Base-by-base conservation (phyloP, 768 basidiomycete genomes). In the Boletus insuetus region DNA sequence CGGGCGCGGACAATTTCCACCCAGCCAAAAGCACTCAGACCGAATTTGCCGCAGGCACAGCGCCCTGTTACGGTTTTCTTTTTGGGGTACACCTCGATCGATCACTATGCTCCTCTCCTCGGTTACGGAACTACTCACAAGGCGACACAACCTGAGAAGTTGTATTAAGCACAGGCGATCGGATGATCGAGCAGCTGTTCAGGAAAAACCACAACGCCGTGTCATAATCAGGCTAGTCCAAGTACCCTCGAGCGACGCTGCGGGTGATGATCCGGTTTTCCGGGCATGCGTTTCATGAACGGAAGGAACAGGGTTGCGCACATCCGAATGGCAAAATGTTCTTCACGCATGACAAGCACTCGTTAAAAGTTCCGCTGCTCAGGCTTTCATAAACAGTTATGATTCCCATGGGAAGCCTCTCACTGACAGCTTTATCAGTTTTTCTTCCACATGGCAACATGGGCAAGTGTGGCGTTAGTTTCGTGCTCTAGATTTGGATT, bases 401-500 rank as follows among this genome's bases (percentile, higher is more conserved):
- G 17, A 41, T 39, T 54, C 40, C 50, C 16, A 37, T 24, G n/a
- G 14, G 17, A 39, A 17, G 6, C 20, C 11, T 42, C 39, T 44
- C 43, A 10, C 20, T 46, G 49, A 38, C 55, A 50, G 41, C 40
- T 58, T 55, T 45, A 29, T 31, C 42, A 26, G 52, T 53, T 53
- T 58, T 51, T 40, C 59, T 49, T 29, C 10, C 13, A 29, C 17
- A 34, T 49, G 47, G 37, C 6, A 32, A 54, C 52, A 35, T 41
- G 29, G 8, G 46, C 20, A 24, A 40, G 5, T 3, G 39, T 61
- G 44, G 44, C 53, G 52, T 51, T 31, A 51, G 40, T 34, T 43
- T n/a, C 35, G 39, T 37, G 42, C 32, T 41, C 54, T 49, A 9
- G 20, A 55, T 49, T 31, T 37, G 40, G 54, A 19, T 32, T 29